Percentiles rank a stretch among this genome's conserved stretches.
phyloP scores from a whole-genome alignment of 2,329 filamentous ascomycete genomes.

The Chaetomium sp. region DNA sequence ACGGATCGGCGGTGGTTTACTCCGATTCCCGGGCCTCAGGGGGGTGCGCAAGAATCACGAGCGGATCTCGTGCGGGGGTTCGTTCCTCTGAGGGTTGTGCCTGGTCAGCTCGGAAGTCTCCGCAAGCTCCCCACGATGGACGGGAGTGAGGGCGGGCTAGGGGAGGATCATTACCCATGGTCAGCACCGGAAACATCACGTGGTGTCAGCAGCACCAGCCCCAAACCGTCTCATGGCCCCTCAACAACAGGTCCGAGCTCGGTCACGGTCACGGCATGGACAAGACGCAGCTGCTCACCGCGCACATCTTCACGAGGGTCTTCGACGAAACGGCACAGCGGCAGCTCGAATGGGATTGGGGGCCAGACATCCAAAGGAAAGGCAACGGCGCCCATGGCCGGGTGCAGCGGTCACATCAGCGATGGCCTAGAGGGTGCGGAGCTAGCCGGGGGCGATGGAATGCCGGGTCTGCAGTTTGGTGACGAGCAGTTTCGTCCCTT shows the following conservation, averaged over 20 bases:
- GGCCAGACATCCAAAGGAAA: slow-evolving; percentile 16
- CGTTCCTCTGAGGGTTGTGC: slow-evolving; percentile 19
- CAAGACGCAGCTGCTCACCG: slow-evolving; percentile 19
- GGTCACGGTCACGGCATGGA: slow-evolving; percentile 16
- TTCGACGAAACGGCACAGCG: slow-evolving; percentile 21
- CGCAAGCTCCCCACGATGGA: slow-evolving; percentile 31
- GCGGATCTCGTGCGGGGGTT: slow-evolving; percentile 22
- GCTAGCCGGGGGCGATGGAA: neutral
- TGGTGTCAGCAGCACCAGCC: slow-evolving; percentile 36
- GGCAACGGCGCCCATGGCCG: slow-evolving; percentile 28
- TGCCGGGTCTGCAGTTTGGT: slow-evolving; percentile 1
- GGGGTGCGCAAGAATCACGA: slow-evolving; percentile 18
- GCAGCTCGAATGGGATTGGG: slow-evolving; percentile 27
- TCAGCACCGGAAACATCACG: slow-evolving; percentile 35
- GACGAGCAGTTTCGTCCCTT: slow-evolving; percentile 3
- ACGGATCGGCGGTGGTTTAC: slow-evolving; percentile 12
- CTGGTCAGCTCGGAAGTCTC: slow-evolving; percentile 24
- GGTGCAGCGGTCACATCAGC: slow-evolving; percentile 14
- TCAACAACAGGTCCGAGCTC: slow-evolving; percentile 21
- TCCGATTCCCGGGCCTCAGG: slow-evolving; percentile 7
- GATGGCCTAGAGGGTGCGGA: neutral
- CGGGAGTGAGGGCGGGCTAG: slow-evolving; percentile 22
- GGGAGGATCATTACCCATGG: slow-evolving; percentile 30
- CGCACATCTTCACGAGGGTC: slow-evolving; percentile 18
- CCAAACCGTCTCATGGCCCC: slow-evolving; percentile 23